phyloP scores from a whole-genome alignment of 2,329 filamentous ascomycete species.

The Sphaerulina populicola region DNA sequence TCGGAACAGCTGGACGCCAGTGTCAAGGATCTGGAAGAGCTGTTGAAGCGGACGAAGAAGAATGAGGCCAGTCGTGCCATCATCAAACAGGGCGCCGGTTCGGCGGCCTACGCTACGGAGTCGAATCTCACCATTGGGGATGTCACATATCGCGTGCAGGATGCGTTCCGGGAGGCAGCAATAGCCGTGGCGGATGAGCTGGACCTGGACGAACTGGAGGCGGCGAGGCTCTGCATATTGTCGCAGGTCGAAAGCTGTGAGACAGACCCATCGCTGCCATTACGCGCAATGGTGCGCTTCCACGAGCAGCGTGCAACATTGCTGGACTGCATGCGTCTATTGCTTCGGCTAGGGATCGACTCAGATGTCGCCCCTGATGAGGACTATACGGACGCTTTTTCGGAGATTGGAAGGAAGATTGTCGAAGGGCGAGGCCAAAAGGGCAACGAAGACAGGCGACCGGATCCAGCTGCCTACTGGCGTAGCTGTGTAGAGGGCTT shows the following conservation, averaged over 20 bases:
- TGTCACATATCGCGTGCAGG: constrained; percentile 54
- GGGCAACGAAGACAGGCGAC: constrained; percentile 37
- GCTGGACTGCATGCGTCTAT: constrained; percentile 72
- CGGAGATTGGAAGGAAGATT: constrained; percentile 50
- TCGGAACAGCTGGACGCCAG: constrained; percentile 57
- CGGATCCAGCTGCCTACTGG: constrained; percentile 55
- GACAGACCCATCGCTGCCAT: constrained; percentile 63
- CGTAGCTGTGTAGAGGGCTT: constrained; percentile 69
- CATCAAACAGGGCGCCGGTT: constrained; percentile 51
- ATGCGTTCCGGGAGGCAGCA: constrained; percentile 1
- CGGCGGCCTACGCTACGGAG: constrained; percentile 37
- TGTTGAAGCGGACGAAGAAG: constrained; percentile 67
- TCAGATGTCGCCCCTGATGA: constrained; percentile 35
- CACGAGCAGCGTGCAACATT: constrained; percentile 77
- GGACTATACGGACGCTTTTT: constrained; percentile 43
- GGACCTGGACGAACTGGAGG: constrained; percentile 80
- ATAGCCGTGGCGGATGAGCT: constrained; percentile 70
- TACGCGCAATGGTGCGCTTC: constrained; percentile 76
- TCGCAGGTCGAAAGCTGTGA: constrained; percentile 55
- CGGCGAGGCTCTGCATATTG: constrained; percentile 62
- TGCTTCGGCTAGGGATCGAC: constrained; percentile 61
- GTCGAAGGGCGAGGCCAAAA: constrained; percentile 39
- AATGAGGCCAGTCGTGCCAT: constrained; percentile 66
- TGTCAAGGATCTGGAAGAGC: constrained; percentile 57
- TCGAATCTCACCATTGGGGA: constrained; percentile 61